Conservation (phyloP, 129 eudicot species). For the Chrysanthemum lavandulifolium region DNA sequence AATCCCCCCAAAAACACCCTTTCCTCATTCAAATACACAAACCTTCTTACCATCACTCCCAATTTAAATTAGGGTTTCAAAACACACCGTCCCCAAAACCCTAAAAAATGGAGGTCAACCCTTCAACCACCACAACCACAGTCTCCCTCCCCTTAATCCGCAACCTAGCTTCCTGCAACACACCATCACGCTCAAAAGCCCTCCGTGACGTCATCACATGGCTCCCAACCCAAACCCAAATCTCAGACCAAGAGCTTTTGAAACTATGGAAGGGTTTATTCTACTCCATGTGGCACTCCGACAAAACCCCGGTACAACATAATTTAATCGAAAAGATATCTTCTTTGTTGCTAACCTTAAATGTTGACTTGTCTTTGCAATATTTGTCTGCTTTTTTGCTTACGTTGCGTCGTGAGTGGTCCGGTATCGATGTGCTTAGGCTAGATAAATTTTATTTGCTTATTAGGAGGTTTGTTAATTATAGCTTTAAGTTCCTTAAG, state of each 20-base stretch:
- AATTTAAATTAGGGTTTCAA: constrained; percentile 22
- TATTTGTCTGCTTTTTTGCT: constrained; percentile 53
- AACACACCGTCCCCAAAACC: not conserved
- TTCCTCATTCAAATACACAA: constrained; percentile 23
- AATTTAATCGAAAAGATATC: constrained; percentile 55
- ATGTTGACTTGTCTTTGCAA: constrained; percentile 37
- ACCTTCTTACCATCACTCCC: too few species aligned
- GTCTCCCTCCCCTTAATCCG: constrained; percentile 44
- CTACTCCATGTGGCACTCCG: constrained; percentile 90
- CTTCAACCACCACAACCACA: constrained; percentile 16
- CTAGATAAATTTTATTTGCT: constrained; percentile 83
- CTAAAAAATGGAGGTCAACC: constrained; percentile 27
- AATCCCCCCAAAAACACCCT: too few species aligned
- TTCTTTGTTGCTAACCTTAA: constrained; percentile 44
- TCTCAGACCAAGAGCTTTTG: constrained; percentile 69
- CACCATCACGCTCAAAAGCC: constrained; percentile 58
- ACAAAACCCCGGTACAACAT: constrained; percentile 65
- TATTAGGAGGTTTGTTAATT: too few species aligned
- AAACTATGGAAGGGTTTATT: constrained; percentile 93
- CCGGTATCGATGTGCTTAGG: constrained; percentile 81
- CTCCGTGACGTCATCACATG: constrained; percentile 50
- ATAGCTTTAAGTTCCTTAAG: constrained; percentile 48
- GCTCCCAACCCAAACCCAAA: constrained; percentile 50
- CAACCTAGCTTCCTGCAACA: constrained; percentile 69
- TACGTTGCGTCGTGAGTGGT: constrained; percentile 82